Evolutionary conservation across 179 eudicot species (phyloP), one percentile per base, ranked within the genome.

Genomic region (Pouteria campechiana): DNA sequence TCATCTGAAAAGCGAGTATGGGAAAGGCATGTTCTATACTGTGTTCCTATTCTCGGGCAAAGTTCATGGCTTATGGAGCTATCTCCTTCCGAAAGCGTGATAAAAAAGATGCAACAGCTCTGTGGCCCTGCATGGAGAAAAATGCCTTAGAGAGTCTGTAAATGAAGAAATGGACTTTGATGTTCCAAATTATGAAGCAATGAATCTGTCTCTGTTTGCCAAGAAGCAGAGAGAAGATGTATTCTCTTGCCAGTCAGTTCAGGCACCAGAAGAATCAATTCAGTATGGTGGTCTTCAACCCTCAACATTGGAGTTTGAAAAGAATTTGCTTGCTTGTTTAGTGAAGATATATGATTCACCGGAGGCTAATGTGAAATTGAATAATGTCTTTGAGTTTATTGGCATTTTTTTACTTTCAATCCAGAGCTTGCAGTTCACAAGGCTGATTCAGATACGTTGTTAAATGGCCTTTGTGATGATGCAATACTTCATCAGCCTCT

Each of bases 41-140:
- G 96, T 70, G 79, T 76, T 52, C 95, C 96, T 43, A 96, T 92
- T 27, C 99, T 95, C 0, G 94, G 99, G 30, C 53, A 68, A 72
- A 92, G 78, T 67, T 57, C 62, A 17, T 92, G 99, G 96, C 54
- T 77, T 12, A 74, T n/a, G n/a, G n/a, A n/a, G n/a, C n/a, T 73
- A 41, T 30, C 44, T 22, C 50, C 75, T 32, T 50, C 51, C 22
- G 87, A 69, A 40, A 34, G 32, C 46, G 13, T 60, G 48, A 17
- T 21, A 4, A 70, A 54, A 38, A 66, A 59, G 57, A 17, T 57
- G 32, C 27, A 54, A 35, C 16, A 47, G 25, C 32, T 40, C 39
- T 43, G 37, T 57, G 29, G 64, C 79, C 9, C 63, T 61, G 17
- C 82, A 67, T 18, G 57, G 85, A 50, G 93, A 88, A 67, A 92